Conservation (phyloP, 805 yeast species). For the Nakazawaea anatomiae region DNA sequence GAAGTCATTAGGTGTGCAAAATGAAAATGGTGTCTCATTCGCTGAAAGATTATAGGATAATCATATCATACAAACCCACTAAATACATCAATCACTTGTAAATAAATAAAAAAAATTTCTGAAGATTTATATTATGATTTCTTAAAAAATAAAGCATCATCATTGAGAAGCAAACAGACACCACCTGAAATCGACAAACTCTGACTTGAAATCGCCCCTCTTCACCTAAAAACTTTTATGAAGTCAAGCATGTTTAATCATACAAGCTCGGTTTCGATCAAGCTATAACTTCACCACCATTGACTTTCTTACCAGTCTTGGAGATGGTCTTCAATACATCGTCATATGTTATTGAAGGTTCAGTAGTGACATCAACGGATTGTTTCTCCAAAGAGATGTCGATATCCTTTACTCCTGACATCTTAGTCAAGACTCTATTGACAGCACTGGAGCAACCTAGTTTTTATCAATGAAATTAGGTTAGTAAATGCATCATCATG, state of each 20-base stretch:
- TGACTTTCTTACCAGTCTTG: slow-evolving; percentile 87
- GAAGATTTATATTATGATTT: neutral
- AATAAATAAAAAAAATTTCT: neutral
- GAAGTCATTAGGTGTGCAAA: slow-evolving; percentile 20
- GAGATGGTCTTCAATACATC: slow-evolving; percentile 73
- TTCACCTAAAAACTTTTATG: neutral
- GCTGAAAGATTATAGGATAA: slow-evolving; percentile 2
- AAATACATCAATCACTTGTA: neutral
- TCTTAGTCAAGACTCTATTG: slow-evolving; percentile 60
- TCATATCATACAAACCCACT: no score
- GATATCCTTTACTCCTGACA: slow-evolving; percentile 68
- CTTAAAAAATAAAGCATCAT: neutral
- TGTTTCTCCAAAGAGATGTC: slow-evolving; percentile 78
- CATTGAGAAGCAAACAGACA: no score
- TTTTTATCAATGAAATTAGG: neutral
- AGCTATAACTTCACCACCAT: slow-evolving; percentile 51
- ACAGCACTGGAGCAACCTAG: slow-evolving; percentile 83
- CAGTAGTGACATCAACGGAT: slow-evolving; percentile 70
- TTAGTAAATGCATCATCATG: neutral
- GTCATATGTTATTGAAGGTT: slow-evolving; percentile 54
- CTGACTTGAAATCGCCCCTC: no score
- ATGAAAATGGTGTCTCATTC: slow-evolving; percentile 9
- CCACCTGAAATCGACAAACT: no score
- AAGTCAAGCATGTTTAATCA: no score
- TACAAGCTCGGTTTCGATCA: slow-evolving; percentile 15